Percentiles rank a stretch among this genome's conserved stretches.
These are phyloP conservation scores for Haplosporangium gracile DNA, from an alignment of 192 early-diverging fungal species.

Conservation along the genomic window DNA sequence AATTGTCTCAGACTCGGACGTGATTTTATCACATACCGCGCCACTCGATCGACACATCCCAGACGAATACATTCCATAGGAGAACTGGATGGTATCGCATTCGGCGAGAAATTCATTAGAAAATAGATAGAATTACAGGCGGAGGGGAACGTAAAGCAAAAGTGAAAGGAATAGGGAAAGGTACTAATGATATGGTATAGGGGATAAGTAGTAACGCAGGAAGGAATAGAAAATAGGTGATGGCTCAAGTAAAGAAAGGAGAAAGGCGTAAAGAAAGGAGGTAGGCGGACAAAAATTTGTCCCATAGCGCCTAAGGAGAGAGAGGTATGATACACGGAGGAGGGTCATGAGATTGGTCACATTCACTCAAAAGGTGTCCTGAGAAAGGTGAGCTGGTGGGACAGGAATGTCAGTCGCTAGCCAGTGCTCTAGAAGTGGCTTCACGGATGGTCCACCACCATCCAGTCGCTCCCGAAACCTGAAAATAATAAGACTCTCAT, in stretches of 20 bases:
- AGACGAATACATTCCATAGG: too few species aligned
- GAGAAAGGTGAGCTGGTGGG: not conserved
- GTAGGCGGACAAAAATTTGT: not conserved
- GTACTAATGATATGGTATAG: too few species aligned
- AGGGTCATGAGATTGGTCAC: not conserved
- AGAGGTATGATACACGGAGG: not conserved
- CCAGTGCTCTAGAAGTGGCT: slow-evolving; percentile 51
- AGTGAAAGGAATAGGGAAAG: too few species aligned
- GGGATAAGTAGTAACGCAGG: too few species aligned
- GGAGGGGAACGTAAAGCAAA: not conserved
- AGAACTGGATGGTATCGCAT: not conserved
- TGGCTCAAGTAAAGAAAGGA: too few species aligned
- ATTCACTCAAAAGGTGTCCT: not conserved
- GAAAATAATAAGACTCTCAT: slow-evolving; percentile 54
- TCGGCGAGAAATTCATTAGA: not conserved
- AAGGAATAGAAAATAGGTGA: too few species aligned
- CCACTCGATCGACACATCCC: too few species aligned
- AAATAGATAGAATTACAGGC: not conserved
- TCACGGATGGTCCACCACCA: slow-evolving; percentile 52
- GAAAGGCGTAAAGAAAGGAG: not conserved
- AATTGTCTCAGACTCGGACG: not conserved
- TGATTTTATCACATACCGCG: not conserved
- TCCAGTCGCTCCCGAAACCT: slow-evolving; percentile 47
- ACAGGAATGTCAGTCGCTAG: slow-evolving; percentile 29
- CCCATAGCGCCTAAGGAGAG: not conserved